Evolutionary conservation across 1,139 yeast species (phyloP), one percentile per base, ranked within the genome.

Genomic region (Suhomyces bokatorum): DNA sequence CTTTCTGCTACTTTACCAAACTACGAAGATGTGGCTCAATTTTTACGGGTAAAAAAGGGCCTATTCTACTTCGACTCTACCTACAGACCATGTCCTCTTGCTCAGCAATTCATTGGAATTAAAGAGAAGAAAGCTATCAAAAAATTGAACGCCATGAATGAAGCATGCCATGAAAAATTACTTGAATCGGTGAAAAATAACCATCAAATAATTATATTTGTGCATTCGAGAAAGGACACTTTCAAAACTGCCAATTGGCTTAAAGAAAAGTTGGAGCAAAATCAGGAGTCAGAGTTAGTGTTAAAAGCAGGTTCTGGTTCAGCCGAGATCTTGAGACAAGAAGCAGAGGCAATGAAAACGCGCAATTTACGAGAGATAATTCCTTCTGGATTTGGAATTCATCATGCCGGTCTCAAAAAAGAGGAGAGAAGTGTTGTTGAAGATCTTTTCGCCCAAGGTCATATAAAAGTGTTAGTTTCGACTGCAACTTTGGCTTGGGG

Each of bases 401-500:
- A 93, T 68, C 98, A 93, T 73, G 99, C 99, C 31, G 99, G 99
- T 27, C 73, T 93, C 53, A 70, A 80, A 24, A 78, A 83, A 51
- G 73, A 72, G 5, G 97, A 90, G 59, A 77, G 99, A 60, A 75
- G 84, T 6, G 74, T 83, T 1, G 83, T 91, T 0, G 99, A 93
- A 64, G 93, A 87, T 56, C 68, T 88, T 37, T 93, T 93, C 69
- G 91, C 96, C 1, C 93, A 84, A 51, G 97, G 98, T 3, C 83
- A 85, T 46, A 67, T 89, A 24, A 84, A 82, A 55, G 89, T 91
- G 1, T 72, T 93, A 42, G 95, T 91, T 1, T 89, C 96, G 0
- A 93, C 99, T 1, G 96, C 98, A 0, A 93, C 99, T 0, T 77
- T 93, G 51, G 98, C 99, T 0, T 93, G 98, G 99, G 99, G 99